Conservation (phyloP, 176 grass and related monocot species). For the Musa schizocarpa region DNA sequence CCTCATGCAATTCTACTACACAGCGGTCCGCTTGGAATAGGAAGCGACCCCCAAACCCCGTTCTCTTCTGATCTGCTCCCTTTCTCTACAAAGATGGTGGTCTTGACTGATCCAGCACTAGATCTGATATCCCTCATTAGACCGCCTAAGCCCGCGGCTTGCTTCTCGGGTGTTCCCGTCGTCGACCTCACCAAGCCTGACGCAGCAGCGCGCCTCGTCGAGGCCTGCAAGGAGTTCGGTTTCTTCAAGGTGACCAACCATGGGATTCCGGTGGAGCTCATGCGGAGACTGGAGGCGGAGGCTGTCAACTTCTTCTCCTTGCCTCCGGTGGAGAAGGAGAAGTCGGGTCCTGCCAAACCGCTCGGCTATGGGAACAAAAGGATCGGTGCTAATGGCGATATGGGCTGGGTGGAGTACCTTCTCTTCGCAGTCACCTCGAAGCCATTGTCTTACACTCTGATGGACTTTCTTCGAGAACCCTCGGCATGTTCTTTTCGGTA, state of each 20-base stretch:
- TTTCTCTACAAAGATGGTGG: slow-evolving; percentile 39
- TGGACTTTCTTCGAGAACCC: background rate
- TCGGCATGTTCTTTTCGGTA: background rate
- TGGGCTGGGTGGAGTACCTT: slow-evolving; percentile 87
- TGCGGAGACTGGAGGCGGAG: slow-evolving; percentile 36
- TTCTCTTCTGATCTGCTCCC: background rate
- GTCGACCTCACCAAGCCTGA: slow-evolving; percentile 32
- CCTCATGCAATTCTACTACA: too few relatives aligned
- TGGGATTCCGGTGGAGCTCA: slow-evolving; percentile 22
- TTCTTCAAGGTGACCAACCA: slow-evolving; percentile 65
- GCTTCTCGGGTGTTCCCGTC: slow-evolving; percentile 26
- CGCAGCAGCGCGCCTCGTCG: slow-evolving; percentile 24
- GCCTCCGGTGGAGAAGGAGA: slow-evolving; percentile 51
- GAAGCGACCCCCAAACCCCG: too few relatives aligned
- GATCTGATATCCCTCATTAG: slow-evolving; percentile 57
- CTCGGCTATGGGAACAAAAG: slow-evolving; percentile 62
- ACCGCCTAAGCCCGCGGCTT: slow-evolving; percentile 5
- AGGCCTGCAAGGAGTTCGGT: slow-evolving; percentile 44
- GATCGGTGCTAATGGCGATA: slow-evolving; percentile 67
- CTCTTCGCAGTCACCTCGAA: slow-evolving; percentile 23
- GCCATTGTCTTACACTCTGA: background rate
- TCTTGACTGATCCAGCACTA: slow-evolving; percentile 31
- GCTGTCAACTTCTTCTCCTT: slow-evolving; percentile 52
- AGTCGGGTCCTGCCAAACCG: slow-evolving; percentile 27
- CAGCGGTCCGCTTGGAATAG: too few relatives aligned